These are phyloP conservation scores for Paramecium sonneborni DNA, from an alignment of 73 alveolate species.

Conservation along the genomic window DNA sequence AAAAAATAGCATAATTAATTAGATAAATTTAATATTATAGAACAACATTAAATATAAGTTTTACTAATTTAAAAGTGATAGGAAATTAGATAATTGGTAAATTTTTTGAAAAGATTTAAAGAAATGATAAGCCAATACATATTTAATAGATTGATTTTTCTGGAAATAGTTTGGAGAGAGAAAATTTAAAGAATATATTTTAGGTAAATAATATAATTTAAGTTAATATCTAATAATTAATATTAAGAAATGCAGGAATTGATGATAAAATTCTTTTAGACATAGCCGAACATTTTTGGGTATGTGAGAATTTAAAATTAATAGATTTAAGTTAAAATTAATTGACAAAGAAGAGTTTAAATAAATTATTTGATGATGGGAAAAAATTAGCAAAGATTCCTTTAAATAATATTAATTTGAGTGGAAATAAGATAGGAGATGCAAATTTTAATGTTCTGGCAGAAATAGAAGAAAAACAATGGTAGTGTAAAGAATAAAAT, in stretches of 20 bases:
- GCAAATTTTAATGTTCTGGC: background rate
- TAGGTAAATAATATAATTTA: background rate
- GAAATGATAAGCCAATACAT: background rate
- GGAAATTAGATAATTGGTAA: background rate
- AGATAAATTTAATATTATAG: background rate
- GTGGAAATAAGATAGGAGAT: background rate
- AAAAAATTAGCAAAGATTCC: background rate
- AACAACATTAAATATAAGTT: background rate
- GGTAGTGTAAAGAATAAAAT: background rate
- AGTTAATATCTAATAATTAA: background rate
- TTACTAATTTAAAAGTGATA: background rate
- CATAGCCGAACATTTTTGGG: background rate
- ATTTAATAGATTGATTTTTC: background rate
- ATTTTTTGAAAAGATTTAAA: background rate
- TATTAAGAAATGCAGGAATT: conserved; percentile 2
- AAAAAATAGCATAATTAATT: background rate
- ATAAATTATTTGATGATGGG: background rate
- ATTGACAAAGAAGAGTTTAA: background rate
- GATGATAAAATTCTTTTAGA: background rate
- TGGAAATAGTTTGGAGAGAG: background rate
- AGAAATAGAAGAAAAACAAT: background rate
- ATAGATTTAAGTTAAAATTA: background rate
- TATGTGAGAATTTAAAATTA: background rate
- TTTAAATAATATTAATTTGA: background rate
- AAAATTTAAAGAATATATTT: background rate